Percentiles rank a stretch among this genome's conserved stretches.
Conservation (phyloP, 2,329 filamentous ascomycete genomes). For the Hypoxylon rubiginosum region DNA sequence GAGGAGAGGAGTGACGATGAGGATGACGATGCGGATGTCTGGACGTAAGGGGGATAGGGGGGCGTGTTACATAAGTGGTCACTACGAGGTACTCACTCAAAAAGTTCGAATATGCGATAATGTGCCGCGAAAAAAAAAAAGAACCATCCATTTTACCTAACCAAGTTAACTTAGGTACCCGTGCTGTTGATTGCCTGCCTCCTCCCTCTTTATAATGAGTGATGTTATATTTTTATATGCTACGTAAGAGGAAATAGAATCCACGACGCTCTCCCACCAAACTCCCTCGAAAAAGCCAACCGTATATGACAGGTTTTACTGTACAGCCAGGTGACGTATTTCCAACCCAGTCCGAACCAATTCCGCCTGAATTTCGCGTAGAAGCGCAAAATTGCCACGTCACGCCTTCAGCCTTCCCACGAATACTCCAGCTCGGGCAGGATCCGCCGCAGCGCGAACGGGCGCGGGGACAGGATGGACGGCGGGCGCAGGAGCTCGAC, state of each 20-base stretch:
- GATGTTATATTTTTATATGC: constrained; percentile 12
- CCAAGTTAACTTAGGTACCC: not conserved
- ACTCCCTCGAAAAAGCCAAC: too few relatives aligned
- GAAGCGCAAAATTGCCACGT: too few relatives aligned
- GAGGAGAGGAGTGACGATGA: constrained; percentile 38
- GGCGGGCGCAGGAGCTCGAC: not conserved
- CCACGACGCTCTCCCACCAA: constrained; percentile 3
- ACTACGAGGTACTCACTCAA: not conserved
- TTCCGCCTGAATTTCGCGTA: constrained; percentile 11
- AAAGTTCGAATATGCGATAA: too few relatives aligned
- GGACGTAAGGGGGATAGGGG: constrained; percentile 26
- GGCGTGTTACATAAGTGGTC: not conserved
- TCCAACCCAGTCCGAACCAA: not conserved
- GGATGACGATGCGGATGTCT: constrained; percentile 22
- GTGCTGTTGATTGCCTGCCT: not conserved
- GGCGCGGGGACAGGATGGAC: constrained; percentile 8
- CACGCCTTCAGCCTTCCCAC: constrained; percentile 12
- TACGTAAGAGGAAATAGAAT: not conserved
- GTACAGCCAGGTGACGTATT: not conserved
- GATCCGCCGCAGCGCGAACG: constrained; percentile 9
- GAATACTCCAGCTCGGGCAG: constrained; percentile 8
- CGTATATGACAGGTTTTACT: not conserved
- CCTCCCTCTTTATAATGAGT: constrained; percentile 16
- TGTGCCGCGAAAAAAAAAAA: not conserved
- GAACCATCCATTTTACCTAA: not conserved